These are phyloP conservation scores for Saturnispora halmiae DNA, from an alignment of 805 yeast species.

Conservation along the genomic window DNA sequence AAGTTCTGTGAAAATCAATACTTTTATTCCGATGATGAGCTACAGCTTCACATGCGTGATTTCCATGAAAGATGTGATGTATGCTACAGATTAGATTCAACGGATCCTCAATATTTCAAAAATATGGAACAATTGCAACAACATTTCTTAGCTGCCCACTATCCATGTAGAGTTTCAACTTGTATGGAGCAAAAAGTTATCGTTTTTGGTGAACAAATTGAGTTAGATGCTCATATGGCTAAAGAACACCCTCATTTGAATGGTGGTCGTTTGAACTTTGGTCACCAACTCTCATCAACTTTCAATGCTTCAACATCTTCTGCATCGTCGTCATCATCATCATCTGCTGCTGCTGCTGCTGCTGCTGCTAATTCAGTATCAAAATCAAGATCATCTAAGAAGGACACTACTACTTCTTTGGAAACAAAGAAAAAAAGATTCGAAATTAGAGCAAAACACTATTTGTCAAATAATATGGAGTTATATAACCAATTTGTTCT, in stretches of 20 bases:
- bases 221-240: constrained; percentile 79
- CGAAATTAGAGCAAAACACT: constrained; percentile 80
- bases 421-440: constrained; percentile 51
- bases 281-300: constrained; percentile 32
- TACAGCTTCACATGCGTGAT: constrained; percentile 71
- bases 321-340: too few relatives aligned
- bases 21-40: constrained; percentile 84
- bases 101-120: constrained; percentile 63
- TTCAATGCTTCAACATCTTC: constrained; percentile 15
- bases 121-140: constrained; percentile 64
- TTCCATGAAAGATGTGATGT: constrained; percentile 83
- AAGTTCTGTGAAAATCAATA: constrained; percentile 64
- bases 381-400: constrained; percentile 10
- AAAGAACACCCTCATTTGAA: constrained; percentile 47
- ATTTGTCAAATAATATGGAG: constrained; percentile 45
- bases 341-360: too few relatives aligned
- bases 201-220: constrained; percentile 80
- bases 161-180: constrained; percentile 60
- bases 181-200: constrained; percentile 89
- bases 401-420: constrained; percentile 29
- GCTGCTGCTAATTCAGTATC: too few relatives aligned
- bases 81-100: constrained; percentile 62
- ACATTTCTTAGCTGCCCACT: constrained; percentile 72
- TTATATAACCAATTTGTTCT: constrained; percentile 41
- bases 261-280: constrained; percentile 43